A percentile compares a stretch with the other conserved stretches of the same genome.
Evolutionary conservation across 768 basidiomycete genomes (phyloP).

Genomic region (Suillus discolor): DNA sequence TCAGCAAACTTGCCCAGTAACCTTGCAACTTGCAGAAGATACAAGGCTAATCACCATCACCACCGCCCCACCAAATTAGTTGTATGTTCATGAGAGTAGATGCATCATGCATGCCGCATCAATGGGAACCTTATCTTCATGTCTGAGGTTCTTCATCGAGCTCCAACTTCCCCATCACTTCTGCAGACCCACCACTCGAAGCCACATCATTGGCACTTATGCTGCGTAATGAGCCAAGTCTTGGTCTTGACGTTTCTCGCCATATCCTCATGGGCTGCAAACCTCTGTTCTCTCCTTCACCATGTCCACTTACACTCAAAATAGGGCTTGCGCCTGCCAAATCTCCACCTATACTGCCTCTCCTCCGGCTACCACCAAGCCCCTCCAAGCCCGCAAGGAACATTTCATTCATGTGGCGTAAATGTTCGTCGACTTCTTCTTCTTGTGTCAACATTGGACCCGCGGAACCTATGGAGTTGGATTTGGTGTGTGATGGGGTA

Average conservation of each 20-base stretch:
- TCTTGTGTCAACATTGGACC: slow-evolving; percentile 67
- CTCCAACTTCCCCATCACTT: slow-evolving; percentile 42
- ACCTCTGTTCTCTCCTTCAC: slow-evolving; percentile 11
- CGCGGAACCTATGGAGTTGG: slow-evolving; percentile 17
- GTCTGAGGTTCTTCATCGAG: slow-evolving; percentile 27
- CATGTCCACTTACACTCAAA: slow-evolving; percentile 3
- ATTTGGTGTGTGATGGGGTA: not conserved
- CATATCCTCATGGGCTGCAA: not conserved
- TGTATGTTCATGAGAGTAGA: no score
- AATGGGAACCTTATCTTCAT: slow-evolving; percentile 2
- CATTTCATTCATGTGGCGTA: slow-evolving; percentile 66
- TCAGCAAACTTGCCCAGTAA: no score
- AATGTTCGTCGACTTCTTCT: slow-evolving; percentile 63
- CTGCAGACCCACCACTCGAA: slow-evolving; percentile 33
- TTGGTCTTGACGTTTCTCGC: slow-evolving; percentile 19
- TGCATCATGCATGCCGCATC: no score
- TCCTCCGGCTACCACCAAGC: slow-evolving; percentile 43
- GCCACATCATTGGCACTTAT: slow-evolving; percentile 22
- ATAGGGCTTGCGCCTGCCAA: slow-evolving; percentile 18
- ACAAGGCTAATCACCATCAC: no score
- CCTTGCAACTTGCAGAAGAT: no score
- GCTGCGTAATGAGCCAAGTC: slow-evolving; percentile 36
- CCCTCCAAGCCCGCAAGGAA: slow-evolving; percentile 69
- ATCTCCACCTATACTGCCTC: slow-evolving; percentile 18
- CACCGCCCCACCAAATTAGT: no score